Evolutionary conservation across 495 filamentous ascomycete genomes (phyloP).

Genomic region (Aspergillus homomorphus): DNA sequence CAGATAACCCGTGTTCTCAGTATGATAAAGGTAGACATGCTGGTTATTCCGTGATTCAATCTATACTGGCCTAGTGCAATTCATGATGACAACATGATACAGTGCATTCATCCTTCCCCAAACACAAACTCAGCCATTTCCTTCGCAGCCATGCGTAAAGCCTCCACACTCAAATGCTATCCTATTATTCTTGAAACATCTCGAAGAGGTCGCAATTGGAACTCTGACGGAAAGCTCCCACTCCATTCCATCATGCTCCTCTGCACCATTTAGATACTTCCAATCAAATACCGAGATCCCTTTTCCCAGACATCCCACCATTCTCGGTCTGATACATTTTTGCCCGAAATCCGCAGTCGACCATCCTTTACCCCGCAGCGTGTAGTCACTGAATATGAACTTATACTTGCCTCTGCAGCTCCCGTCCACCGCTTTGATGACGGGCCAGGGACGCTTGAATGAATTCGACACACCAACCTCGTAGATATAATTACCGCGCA

Average conservation of each 20-base stretch:
- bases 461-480: conserved; percentile 12
- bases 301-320: conserved; percentile 15
- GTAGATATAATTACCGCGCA: conserved; percentile 17
- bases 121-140: background rate
- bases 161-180: conserved; percentile 7
- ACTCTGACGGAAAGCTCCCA: conserved; percentile 18
- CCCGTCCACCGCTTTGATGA: conserved; percentile 13
- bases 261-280: conserved; percentile 17
- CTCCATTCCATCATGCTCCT: conserved; percentile 13
- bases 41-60: too few species aligned
- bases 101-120: too few species aligned
- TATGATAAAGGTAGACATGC: too few species aligned
- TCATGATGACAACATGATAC: too few species aligned
- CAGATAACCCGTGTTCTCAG: too few species aligned
- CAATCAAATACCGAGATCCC: conserved; percentile 18
- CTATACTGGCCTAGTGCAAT: too few species aligned
- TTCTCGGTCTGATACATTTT: background rate
- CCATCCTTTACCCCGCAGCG: conserved; percentile 7
- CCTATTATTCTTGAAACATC: conserved; percentile 24
- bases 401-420: conserved; percentile 16
- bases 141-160: conserved; percentile 2
- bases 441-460: conserved; percentile 14
- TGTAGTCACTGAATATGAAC: background rate
- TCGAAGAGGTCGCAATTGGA: conserved; percentile 3
- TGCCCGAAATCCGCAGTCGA: conserved; percentile 6